These are phyloP conservation scores for Kluyveromyces marxianus DNA, from an alignment of 1,139 yeast genomes.

Conservation along the genomic window DNA sequence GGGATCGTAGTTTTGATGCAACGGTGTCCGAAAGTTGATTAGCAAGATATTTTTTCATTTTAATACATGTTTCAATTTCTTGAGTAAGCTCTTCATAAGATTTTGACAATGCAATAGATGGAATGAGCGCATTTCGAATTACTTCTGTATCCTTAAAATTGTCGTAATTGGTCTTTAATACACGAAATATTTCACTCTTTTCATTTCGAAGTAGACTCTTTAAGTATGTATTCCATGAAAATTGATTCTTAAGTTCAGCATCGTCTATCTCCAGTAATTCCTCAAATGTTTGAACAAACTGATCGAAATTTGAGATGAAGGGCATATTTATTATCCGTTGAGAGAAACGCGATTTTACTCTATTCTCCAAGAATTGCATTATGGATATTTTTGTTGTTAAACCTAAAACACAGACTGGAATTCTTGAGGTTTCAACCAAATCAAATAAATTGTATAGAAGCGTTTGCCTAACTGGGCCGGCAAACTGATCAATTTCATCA, in stretches of 20 bases:
- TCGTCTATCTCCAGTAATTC: slow-evolving; percentile 28
- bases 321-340: slow-evolving; percentile 63
- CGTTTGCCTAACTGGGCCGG: slow-evolving; percentile 68
- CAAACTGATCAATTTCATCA: slow-evolving; percentile 80
- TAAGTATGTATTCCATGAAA: slow-evolving; percentile 47
- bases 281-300: slow-evolving; percentile 34
- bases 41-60: slow-evolving; percentile 17
- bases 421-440: slow-evolving; percentile 61
- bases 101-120: slow-evolving; percentile 31
- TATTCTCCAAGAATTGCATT: slow-evolving; percentile 75
- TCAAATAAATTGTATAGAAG: slow-evolving; percentile 82
- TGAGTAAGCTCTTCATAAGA: slow-evolving; percentile 13
- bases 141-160: slow-evolving; percentile 53
- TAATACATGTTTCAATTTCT: slow-evolving; percentile 14
- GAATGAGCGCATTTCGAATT: slow-evolving; percentile 45
- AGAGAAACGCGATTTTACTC: slow-evolving; percentile 85
- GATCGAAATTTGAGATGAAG: slow-evolving; percentile 40
- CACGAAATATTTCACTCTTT: slow-evolving; percentile 30
- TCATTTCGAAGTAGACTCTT: slow-evolving; percentile 27
- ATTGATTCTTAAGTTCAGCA: slow-evolving; percentile 19
- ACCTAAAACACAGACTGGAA: slow-evolving; percentile 81
- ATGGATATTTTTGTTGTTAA: slow-evolving; percentile 67
- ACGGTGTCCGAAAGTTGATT: slow-evolving; percentile 26
- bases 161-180: slow-evolving; percentile 43
- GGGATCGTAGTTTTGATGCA: slow-evolving; percentile 31